These are phyloP conservation scores for Tagetes patula DNA, from an alignment of 129 eudicot genomes.

Conservation along the genomic window DNA sequence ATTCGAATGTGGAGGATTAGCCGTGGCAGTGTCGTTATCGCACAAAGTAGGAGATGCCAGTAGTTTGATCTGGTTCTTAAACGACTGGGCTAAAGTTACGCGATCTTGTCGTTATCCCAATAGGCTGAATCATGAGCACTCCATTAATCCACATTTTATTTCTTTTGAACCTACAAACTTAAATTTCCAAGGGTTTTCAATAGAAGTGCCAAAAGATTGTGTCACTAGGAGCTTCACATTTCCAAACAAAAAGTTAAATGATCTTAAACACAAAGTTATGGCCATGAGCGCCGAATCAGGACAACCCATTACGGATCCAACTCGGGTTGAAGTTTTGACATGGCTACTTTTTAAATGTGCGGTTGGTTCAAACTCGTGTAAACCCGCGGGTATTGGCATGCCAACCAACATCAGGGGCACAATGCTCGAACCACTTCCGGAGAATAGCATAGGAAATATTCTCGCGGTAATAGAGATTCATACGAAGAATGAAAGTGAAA, in stretches of 20 bases:
- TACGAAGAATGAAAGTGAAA: not conserved
- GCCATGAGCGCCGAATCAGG: not conserved
- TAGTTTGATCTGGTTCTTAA: not conserved
- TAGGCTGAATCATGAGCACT: too few relatives aligned
- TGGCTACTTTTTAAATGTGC: conserved; percentile 9
- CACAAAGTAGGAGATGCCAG: not conserved
- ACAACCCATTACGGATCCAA: not conserved
- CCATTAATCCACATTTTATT: not conserved
- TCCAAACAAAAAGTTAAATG: not conserved
- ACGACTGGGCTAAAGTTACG: conserved; percentile 5
- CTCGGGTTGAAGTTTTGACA: not conserved
- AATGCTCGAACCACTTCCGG: not conserved
- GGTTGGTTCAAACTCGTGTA: not conserved
- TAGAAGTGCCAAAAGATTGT: not conserved
- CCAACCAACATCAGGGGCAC: not conserved
- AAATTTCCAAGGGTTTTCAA: not conserved
- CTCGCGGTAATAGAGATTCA: not conserved
- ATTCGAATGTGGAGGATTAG: not conserved
- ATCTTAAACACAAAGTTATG: not conserved
- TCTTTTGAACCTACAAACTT: not conserved
- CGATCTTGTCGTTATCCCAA: not conserved
- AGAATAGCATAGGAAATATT: not conserved
- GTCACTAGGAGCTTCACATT: not conserved
- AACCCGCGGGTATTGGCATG: not conserved
- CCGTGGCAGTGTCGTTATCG: not conserved